These are phyloP conservation scores for Rhodomyrtus psidioides DNA, from an alignment of 441 rosid genomes.

Conservation along the genomic window DNA sequence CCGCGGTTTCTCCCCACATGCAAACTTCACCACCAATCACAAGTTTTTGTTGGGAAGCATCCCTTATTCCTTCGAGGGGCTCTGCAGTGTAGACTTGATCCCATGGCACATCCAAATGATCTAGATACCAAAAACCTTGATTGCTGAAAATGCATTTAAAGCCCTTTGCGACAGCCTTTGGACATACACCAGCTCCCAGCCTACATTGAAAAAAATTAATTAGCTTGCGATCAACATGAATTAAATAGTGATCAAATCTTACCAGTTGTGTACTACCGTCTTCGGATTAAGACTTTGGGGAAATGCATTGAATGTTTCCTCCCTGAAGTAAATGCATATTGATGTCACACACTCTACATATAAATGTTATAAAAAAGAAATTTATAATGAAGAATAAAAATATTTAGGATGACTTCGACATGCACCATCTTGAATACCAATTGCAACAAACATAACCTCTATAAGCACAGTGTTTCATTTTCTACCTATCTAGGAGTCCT, in stretches of 20 bases:
- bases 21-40: constrained; percentile 97
- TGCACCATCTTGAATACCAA: neutral
- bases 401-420: neutral
- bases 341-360: neutral
- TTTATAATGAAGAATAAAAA: neutral
- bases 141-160: constrained; percentile 77
- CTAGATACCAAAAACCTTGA: constrained; percentile 73
- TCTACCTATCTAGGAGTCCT: neutral
- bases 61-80: constrained; percentile 30
- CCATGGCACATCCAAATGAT: constrained; percentile 58
- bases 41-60: constrained; percentile 50
- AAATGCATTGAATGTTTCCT: constrained; percentile 85
- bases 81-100: constrained; percentile 49
- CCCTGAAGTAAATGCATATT: constrained; percentile 32
- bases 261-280: constrained; percentile 86
- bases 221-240: neutral
- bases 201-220: constrained; percentile 16
- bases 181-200: constrained; percentile 60
- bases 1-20: constrained; percentile 94
- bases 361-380: neutral
- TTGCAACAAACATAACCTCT: neutral
- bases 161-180: constrained; percentile 46
- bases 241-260: constrained; percentile 7
- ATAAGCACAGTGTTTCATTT: neutral
- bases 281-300: constrained; percentile 51